Evolutionary conservation across 176 grass and related monocot genomes (phyloP), one percentile per base, ranked within the genome.

Genomic region (Raddia distichophylla): DNA sequence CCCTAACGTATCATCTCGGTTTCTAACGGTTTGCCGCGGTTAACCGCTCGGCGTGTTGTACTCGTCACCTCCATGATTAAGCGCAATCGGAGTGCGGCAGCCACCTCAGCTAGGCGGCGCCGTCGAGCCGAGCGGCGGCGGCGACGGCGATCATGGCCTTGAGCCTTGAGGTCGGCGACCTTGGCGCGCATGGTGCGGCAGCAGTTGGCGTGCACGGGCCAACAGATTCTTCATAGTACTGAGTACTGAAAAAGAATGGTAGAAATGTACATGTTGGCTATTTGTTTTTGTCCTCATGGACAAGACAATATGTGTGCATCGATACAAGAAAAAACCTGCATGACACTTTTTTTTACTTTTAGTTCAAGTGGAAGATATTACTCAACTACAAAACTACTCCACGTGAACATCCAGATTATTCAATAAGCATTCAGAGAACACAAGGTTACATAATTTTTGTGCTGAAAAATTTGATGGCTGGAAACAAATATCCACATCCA

Each of bases 141-240:
- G 77, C 86, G 49, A 49, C 64, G 27, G 61, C 2, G n/a, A 97
- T 61, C 19, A 93, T 79, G 57, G 81, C 81, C 67, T 4, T 27
- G 27, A 27, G 27, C 27, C 27, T 27, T 81, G 35, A 97, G 86
- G 37, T 97, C 91, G 40, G 82, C 78, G 45, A 93, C 59, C 88
- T 97, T 97, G 27, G 91, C 88, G 2, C 83, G 83, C 88, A 85
- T 87, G 1, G 83, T 91, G 54, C 81, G 83, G 79, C 91, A 97
- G 80, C 91, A 97, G 80, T 93, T 96, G 76, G 90, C 88, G 87
- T 96, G 88, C 78, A 96, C 93, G 51, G 90, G 74, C 14, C 12
- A 82, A 73, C 50, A 83, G 19, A 64, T 73, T 75, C 7, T 84
- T 80, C 16, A 42, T 60, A 35, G 15, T 27, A 27, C 27, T 27